Conservation (phyloP, 805 yeast species). For the Metschnikowia aberdeeniae region DNA sequence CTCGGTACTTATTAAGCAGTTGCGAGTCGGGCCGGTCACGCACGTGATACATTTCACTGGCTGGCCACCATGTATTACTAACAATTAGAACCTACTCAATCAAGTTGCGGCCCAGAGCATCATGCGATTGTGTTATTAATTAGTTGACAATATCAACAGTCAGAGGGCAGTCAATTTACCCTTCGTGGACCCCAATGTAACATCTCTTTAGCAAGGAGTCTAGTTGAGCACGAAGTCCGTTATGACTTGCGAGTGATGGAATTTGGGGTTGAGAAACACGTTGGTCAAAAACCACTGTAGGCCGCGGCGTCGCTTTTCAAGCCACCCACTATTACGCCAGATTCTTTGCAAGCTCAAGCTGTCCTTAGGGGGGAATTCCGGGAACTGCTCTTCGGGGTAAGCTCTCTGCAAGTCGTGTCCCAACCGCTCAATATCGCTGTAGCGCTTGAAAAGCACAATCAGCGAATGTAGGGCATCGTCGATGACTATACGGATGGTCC, state of each 20-base stretch:
- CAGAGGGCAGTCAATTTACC: no score
- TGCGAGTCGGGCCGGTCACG: not conserved
- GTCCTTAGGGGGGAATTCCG: constrained; percentile 51
- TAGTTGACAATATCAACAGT: no score
- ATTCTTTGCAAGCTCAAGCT: constrained; percentile 35
- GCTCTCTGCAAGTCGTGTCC: constrained; percentile 33
- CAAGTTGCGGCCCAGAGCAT: no score
- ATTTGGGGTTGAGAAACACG: constrained; percentile 48
- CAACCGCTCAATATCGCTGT: constrained; percentile 57
- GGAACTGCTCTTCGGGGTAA: constrained; percentile 41
- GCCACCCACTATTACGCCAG: constrained; percentile 42
- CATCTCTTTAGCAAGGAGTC: no score
- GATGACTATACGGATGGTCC: constrained; percentile 36
- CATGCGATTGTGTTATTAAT: no score
- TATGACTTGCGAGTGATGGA: constrained; percentile 35
- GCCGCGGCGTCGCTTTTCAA: constrained; percentile 52
- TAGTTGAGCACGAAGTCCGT: constrained; percentile 33
- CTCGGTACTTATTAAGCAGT: not conserved
- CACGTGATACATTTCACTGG: not conserved
- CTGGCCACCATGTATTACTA: not conserved
- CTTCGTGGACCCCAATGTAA: no score
- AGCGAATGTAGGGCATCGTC: constrained; percentile 36
- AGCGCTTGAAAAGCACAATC: constrained; percentile 53
- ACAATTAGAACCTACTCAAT: not conserved
- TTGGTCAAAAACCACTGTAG: constrained; percentile 57